Conservation (phyloP, 495 filamentous ascomycete species). For the Penicillium coffeae region DNA sequence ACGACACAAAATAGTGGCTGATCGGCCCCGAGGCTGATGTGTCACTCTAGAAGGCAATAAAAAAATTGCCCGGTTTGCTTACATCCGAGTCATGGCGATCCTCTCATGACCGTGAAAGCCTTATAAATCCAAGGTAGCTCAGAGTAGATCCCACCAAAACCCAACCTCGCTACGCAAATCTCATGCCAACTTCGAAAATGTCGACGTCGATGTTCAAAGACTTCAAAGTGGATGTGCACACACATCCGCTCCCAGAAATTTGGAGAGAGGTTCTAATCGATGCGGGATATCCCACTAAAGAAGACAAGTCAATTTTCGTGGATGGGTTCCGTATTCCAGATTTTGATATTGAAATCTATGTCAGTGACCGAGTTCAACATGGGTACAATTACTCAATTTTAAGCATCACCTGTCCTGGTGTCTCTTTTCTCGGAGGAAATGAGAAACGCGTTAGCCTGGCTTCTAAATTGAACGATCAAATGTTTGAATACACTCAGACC, state of each 20-base stretch:
- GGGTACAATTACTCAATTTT: constrained; percentile 46
- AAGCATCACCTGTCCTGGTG: constrained; percentile 45
- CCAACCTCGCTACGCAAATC: no score
- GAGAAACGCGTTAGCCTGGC: constrained; percentile 14
- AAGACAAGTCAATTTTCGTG: constrained; percentile 30
- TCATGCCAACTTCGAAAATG: no score
- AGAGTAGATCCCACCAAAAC: no score
- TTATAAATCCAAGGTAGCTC: no score
- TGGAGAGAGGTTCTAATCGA: constrained; percentile 25
- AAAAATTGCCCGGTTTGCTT: no score
- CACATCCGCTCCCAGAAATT: constrained; percentile 29
- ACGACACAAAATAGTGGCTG: no score
- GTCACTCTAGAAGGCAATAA: no score
- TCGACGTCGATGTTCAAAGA: no score
- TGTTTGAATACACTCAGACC: constrained; percentile 30
- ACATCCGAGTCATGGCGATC: no score
- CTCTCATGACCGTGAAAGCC: no score
- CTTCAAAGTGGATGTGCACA: constrained; percentile 37
- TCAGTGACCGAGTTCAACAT: constrained; percentile 38
- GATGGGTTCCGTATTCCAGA: constrained; percentile 18
- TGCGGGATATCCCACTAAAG: constrained; percentile 25
- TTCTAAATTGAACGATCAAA: constrained; percentile 21
- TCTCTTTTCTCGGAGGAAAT: constrained; percentile 31
- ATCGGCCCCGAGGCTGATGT: no score
- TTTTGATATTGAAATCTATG: constrained; percentile 42